phyloP scores from a whole-genome alignment of 805 yeast genomes.

The Hemisphaericaspora nanyangensis region DNA sequence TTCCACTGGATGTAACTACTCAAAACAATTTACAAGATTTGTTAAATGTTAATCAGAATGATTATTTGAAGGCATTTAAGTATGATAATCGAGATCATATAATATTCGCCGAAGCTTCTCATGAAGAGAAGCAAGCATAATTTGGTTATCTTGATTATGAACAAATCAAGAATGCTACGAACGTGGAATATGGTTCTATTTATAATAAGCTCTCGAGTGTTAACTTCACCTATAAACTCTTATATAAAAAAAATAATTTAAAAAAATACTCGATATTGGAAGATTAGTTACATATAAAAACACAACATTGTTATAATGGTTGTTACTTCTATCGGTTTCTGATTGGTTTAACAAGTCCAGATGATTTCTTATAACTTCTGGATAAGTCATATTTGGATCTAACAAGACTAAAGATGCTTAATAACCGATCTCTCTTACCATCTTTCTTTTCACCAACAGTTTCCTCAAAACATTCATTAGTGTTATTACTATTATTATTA shows the following conservation, averaged over 20 bases:
- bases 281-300: no score
- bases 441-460: no score
- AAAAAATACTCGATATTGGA: no score
- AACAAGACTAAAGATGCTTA: constrained; percentile 17
- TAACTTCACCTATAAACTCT: no score
- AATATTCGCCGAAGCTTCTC: not conserved
- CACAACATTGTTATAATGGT: no score
- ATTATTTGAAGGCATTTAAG: constrained; percentile 2
- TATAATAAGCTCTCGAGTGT: no score
- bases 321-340: no score
- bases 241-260: no score
- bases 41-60: not conserved
- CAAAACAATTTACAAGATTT: constrained; percentile 1
- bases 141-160: not conserved
- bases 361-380: not conserved
- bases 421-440: constrained; percentile 10
- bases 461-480: not conserved
- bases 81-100: constrained; percentile 4
- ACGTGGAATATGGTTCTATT: no score
- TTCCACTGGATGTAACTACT: not conserved
- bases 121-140: not conserved
- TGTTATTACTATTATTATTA: not conserved
- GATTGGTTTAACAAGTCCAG: not conserved
- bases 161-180: not conserved
- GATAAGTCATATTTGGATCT: constrained; percentile 16